Evolutionary conservation across 164 flowering plant species (phyloP), one percentile per base, ranked within the genome.

Genomic region (Magnolia kwangsiensis): DNA sequence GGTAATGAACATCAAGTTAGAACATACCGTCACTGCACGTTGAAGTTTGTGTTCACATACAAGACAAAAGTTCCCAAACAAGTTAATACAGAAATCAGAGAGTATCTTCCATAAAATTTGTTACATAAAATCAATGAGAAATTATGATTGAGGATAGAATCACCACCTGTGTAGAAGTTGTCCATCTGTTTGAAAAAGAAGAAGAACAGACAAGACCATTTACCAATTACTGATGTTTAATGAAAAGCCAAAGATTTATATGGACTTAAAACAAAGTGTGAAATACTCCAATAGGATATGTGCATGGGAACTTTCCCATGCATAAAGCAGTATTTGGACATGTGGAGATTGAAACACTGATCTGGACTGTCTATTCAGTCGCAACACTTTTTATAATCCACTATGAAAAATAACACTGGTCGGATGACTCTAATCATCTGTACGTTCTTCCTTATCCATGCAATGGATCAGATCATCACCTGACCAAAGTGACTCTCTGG

Each of bases 141-240:
- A 16, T 4, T 9, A 16, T 11, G 61, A 11, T 55, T 16, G 18
- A 66, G 8, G 64, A 2, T 67, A 24, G 14, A 78, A 63, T 75
- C 49, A 78, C 88, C 86, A 85, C 98, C 99, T 78, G 98, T 96
- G 80, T 96, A 96, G 84, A 96, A 96, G 84, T 96, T 96, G 82
- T 96, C 99, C 99, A 96, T 96, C 99, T 96, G 93, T 71, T 9
- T 69, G 63, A 51, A 77, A 51, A 70, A 68, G 11, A 55, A 11
- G 18, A 55, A 55, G 61, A 55, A 55, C 45, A 72, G 76, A 50
- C 72, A 76, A 78, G 49, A 59, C 71, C 72, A 59, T 72, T 72
- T 67, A 72, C 71, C 11, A 81, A 55, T 50, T 58, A 81, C n/a
- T 14, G 37, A 49, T 63, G 16, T 18, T 11, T 75, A 61, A 74